phyloP scores from a whole-genome alignment of 2,329 filamentous ascomycete species.

The Geosmithia morbida region DNA sequence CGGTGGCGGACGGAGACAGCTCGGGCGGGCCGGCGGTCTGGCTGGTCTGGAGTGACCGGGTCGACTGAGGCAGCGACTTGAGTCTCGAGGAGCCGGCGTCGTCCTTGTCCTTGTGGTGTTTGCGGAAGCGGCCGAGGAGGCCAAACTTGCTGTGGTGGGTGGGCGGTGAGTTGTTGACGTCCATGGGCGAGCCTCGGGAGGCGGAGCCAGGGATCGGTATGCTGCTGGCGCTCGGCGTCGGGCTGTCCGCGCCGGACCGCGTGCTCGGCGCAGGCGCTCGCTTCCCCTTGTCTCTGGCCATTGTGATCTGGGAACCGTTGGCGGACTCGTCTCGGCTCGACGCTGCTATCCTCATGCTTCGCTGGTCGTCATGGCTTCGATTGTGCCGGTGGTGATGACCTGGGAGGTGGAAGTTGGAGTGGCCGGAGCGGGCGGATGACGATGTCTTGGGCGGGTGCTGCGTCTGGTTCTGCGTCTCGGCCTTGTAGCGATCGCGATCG shows the following conservation, averaged over 20 bases:
- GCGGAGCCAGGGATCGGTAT: slow-evolving; percentile 28
- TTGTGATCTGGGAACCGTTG: slow-evolving; percentile 23
- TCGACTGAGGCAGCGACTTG: slow-evolving; percentile 35
- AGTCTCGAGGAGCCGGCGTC: slow-evolving; percentile 17
- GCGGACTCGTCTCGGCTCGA: slow-evolving; percentile 63
- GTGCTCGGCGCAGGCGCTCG: slow-evolving; percentile 26
- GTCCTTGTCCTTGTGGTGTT: slow-evolving; percentile 32
- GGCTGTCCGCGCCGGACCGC: slow-evolving; percentile 57
- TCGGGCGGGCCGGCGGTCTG: slow-evolving; percentile 19
- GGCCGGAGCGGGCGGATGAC: slow-evolving; percentile 44
- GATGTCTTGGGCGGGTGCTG: slow-evolving; percentile 42
- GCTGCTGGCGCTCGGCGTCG: slow-evolving; percentile 62
- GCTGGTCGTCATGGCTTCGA: slow-evolving; percentile 51
- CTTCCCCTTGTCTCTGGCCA: slow-evolving; percentile 36
- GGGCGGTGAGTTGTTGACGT: slow-evolving; percentile 34
- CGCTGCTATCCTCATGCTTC: slow-evolving; percentile 48
- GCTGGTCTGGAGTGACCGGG: slow-evolving; percentile 35
- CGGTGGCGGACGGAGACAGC: slow-evolving; percentile 19
- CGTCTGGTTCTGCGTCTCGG: slow-evolving; percentile 26
- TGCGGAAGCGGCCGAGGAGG: slow-evolving; percentile 33
- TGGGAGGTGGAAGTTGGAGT: slow-evolving; percentile 49
- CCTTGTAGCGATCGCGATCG: slow-evolving; percentile 53
- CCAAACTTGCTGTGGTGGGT: slow-evolving; percentile 35
- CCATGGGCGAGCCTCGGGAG: slow-evolving; percentile 29
- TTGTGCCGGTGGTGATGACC: slow-evolving; percentile 59